Evolutionary conservation across 2,329 filamentous ascomycete species (phyloP).

Genomic region (Fusarium sublunatum): DNA sequence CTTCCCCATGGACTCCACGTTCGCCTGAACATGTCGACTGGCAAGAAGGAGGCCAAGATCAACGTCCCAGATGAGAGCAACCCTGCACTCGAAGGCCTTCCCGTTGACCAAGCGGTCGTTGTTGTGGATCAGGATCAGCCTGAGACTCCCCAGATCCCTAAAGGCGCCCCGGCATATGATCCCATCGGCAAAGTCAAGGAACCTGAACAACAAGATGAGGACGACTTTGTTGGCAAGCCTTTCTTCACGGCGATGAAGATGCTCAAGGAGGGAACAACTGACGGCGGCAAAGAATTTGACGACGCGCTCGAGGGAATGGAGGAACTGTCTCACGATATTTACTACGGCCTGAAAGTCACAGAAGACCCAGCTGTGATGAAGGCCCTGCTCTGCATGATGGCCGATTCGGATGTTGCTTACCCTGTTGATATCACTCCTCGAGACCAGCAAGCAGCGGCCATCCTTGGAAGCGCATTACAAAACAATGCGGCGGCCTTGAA

Average conservation of each 20-base stretch:
- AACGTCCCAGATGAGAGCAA: slow-evolving; percentile 67
- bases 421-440: slow-evolving; percentile 49
- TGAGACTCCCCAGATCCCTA: slow-evolving; percentile 53
- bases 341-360: slow-evolving; percentile 73
- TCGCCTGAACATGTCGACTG: slow-evolving; percentile 72
- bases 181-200: slow-evolving; percentile 67
- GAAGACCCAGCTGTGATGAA: slow-evolving; percentile 65
- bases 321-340: slow-evolving; percentile 75
- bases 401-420: slow-evolving; percentile 43
- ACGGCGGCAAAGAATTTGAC: slow-evolving; percentile 54
- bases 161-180: slow-evolving; percentile 68
- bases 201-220: slow-evolving; percentile 53
- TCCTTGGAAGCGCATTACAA: slow-evolving; percentile 68
- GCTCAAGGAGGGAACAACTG: slow-evolving; percentile 58
- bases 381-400: slow-evolving; percentile 68
- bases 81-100: slow-evolving; percentile 61
- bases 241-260: slow-evolving; percentile 59
- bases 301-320: slow-evolving; percentile 67
- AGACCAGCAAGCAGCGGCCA: slow-evolving; percentile 66
- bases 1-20: slow-evolving; percentile 74
- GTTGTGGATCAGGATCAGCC: slow-evolving; percentile 62
- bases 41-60: slow-evolving; percentile 73
- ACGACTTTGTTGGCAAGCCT: slow-evolving; percentile 41
- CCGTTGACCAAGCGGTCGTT: slow-evolving; percentile 64
- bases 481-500: slow-evolving; percentile 73